These are phyloP conservation scores for Solanum megistacrolobum DNA, from an alignment of 257 asterid species.

Conservation along the genomic window DNA sequence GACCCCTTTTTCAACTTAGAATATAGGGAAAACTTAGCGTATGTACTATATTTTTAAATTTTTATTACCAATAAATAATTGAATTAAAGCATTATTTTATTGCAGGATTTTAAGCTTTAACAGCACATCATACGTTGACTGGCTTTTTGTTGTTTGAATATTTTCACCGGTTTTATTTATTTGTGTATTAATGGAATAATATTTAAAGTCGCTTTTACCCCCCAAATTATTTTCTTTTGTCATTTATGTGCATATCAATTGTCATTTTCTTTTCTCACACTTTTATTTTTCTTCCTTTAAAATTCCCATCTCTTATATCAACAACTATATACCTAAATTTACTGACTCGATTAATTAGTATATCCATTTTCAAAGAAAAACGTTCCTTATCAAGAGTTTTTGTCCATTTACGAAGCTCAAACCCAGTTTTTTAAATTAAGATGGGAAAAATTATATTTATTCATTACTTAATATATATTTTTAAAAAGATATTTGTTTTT, in stretches of 20 bases:
- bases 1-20: background rate
- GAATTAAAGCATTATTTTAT: background rate
- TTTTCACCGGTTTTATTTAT: background rate
- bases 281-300: background rate
- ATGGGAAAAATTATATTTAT: background rate
- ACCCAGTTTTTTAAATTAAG: fast-evolving
- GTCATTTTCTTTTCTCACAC: background rate
- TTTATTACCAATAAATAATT: background rate
- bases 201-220: background rate
- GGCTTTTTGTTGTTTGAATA: slow-evolving; percentile 4
- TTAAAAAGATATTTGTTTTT: background rate
- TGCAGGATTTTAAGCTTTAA: slow-evolving; percentile 11
- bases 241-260: background rate
- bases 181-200: background rate
- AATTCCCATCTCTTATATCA: background rate
- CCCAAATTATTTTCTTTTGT: background rate
- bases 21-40: background rate
- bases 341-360: background rate
- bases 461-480: background rate
- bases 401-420: background rate
- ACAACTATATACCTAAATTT: background rate
- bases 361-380: background rate
- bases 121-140: slow-evolving; percentile 19
- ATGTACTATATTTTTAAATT: background rate
- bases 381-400: fast-evolving